Conservation (phyloP, 2,329 filamentous ascomycete genomes). For the Sporothrix luriei region DNA sequence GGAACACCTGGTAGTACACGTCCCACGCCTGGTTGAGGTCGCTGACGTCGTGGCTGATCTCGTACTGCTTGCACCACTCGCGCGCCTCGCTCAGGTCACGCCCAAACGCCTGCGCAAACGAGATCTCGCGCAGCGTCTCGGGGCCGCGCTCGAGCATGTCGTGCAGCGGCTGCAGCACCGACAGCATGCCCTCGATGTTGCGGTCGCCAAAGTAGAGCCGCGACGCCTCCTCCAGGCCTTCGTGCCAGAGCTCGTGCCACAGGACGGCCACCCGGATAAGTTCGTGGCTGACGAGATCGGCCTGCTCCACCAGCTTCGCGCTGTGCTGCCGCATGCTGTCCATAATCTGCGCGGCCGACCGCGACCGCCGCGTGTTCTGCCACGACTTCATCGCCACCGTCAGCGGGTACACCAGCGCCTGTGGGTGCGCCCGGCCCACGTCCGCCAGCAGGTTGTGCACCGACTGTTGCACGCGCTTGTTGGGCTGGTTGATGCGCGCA, state of each 20-base stretch:
- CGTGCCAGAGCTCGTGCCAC: conserved; percentile 99
- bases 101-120: conserved; percentile 95
- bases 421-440: conserved; percentile 90
- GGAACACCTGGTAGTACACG: conserved; percentile 97
- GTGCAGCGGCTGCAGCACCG: conserved; percentile 84
- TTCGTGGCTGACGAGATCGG: conserved; percentile 92
- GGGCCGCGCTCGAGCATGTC: conserved; percentile 88
- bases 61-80: conserved; percentile 94
- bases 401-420: conserved; percentile 93
- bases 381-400: conserved; percentile 96
- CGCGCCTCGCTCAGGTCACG: conserved; percentile 92
- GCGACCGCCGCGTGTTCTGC: conserved; percentile 78
- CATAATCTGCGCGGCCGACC: conserved; percentile 92
- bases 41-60: conserved; percentile 82
- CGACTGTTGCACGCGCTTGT: conserved; percentile 80
- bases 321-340: conserved; percentile 97
- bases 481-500: conserved; percentile 95
- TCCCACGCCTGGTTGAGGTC: conserved; percentile 99
- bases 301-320: conserved; percentile 87
- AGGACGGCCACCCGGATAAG: conserved; percentile 94
- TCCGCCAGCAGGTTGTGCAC: conserved; percentile 92
- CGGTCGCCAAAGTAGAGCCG: conserved; percentile 96
- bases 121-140: conserved; percentile 92
- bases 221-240: conserved; percentile 94
- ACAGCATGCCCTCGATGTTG: conserved; percentile 97